Percentiles rank a stretch among this genome's conserved stretches.
phyloP scores from a whole-genome alignment of 2,329 filamentous ascomycete genomes.

The Hyphodiscus sp. region DNA sequence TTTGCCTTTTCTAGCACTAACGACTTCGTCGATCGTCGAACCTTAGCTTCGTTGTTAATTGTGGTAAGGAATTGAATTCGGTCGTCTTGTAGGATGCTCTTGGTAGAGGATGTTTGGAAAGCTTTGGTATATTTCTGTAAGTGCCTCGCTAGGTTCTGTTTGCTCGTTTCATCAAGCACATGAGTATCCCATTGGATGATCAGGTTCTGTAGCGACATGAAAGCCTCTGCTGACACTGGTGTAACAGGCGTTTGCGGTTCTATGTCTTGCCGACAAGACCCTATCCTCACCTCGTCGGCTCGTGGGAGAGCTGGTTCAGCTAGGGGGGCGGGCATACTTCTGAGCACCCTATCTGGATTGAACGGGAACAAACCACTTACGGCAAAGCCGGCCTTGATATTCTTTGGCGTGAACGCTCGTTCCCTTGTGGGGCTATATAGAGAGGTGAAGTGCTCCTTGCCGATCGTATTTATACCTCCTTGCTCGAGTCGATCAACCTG shows the following conservation, averaged over 20 bases:
- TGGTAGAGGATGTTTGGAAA: constrained; percentile 19
- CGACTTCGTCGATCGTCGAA: constrained; percentile 13
- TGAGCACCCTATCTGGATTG: constrained; percentile 28
- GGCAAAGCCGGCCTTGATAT: constrained; percentile 25
- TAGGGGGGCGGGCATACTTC: constrained; percentile 20
- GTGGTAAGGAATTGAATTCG: constrained; percentile 24
- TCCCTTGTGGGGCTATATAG: constrained; percentile 14
- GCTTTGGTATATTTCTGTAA: constrained; percentile 24
- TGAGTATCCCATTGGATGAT: constrained; percentile 21
- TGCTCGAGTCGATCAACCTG: too few relatives aligned
- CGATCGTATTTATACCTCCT: too few relatives aligned
- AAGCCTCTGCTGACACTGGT: constrained; percentile 16
- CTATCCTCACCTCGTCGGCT: not conserved
- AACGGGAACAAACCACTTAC: constrained; percentile 16
- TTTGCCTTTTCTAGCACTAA: constrained; percentile 16
- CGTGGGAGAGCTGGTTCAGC: too few relatives aligned
- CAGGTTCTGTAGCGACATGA: constrained; percentile 20
- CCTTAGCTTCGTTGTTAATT: constrained; percentile 18
- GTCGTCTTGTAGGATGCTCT: constrained; percentile 24
- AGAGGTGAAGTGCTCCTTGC: constrained; percentile 2
- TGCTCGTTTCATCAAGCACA: constrained; percentile 19
- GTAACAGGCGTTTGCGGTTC: constrained; percentile 27
- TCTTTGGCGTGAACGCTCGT: constrained; percentile 16
- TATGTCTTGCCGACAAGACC: not conserved
- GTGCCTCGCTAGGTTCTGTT: constrained; percentile 18